Conservation (phyloP, 257 asterid species). For the Fraxinus americana region DNA sequence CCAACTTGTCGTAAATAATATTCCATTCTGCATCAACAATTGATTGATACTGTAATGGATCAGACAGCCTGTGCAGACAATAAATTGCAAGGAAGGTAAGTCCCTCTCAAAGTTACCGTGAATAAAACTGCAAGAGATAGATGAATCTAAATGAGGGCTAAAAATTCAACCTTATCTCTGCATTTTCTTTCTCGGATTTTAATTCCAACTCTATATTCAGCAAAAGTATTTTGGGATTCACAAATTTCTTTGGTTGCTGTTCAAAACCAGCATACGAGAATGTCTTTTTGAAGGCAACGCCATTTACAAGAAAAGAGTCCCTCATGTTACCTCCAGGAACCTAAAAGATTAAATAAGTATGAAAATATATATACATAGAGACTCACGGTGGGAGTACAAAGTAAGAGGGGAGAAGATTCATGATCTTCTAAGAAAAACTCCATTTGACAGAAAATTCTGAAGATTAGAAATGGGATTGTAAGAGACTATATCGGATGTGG, state of each 20-base stretch:
- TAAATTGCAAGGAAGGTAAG: not conserved
- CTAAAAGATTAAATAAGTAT: conserved; percentile 42
- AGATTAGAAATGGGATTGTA: not conserved
- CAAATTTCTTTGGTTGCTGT: conserved; percentile 90
- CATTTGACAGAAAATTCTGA: not conserved
- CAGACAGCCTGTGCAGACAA: conserved; percentile 63
- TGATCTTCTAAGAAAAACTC: conserved; percentile 2
- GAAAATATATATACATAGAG: conserved; percentile 2
- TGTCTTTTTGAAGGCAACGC: conserved; percentile 98
- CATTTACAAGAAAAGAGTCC: conserved; percentile 93
- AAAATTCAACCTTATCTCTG: conserved; percentile 81
- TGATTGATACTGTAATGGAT: conserved; percentile 87
- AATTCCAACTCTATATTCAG: conserved; percentile 92
- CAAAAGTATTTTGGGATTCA: conserved; percentile 77
- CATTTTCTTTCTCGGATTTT: conserved; percentile 97
- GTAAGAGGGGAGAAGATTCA: not conserved
- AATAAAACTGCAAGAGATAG: conserved; percentile 17
- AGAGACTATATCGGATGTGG: not conserved
- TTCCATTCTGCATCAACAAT: conserved; percentile 97
- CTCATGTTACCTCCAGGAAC: conserved; percentile 99
- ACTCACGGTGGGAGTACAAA: not conserved
- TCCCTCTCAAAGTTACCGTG: not conserved
- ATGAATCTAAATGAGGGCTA: conserved; percentile 12
- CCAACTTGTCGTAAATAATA: conserved; percentile 86
- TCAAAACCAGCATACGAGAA: conserved; percentile 99